Conservation (phyloP, 164 flowering plant genomes). For the Kingdonia uniflora region DNA sequence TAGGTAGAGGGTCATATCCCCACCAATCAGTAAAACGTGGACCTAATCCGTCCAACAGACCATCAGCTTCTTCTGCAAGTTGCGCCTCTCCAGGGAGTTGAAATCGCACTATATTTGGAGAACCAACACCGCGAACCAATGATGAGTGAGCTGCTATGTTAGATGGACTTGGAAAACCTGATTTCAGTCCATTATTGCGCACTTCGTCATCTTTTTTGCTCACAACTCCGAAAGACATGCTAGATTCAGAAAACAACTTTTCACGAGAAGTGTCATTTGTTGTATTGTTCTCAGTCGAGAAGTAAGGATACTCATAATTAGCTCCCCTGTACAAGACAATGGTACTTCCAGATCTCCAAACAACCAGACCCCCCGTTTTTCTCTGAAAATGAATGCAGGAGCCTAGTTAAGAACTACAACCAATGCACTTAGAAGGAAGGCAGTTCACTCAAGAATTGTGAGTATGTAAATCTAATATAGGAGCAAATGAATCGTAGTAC, state of each 20-base stretch:
- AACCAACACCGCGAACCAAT: slow-evolving; percentile 69
- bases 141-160: slow-evolving; percentile 17
- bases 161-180: slow-evolving; percentile 14
- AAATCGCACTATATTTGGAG: slow-evolving; percentile 60
- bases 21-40: slow-evolving; percentile 97
- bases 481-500: too few relatives aligned
- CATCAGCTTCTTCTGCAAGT: slow-evolving; percentile 68
- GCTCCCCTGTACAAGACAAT: slow-evolving; percentile 77
- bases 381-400: slow-evolving; percentile 34
- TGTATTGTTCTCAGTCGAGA: slow-evolving; percentile 21
- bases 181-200: slow-evolving; percentile 12
- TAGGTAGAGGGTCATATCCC: slow-evolving; percentile 89
- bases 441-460: too few relatives aligned
- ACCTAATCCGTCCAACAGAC: slow-evolving; percentile 79
- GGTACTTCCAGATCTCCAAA: slow-evolving; percentile 90
- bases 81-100: slow-evolving; percentile 75
- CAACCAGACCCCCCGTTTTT: slow-evolving; percentile 89
- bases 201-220: slow-evolving; percentile 12
- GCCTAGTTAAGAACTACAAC: slow-evolving; percentile 1
- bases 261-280: slow-evolving; percentile 16
- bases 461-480: too few relatives aligned
- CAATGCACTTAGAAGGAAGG: neutral
- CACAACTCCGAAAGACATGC: slow-evolving; percentile 12
- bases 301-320: slow-evolving; percentile 82
- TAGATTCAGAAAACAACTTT: slow-evolving; percentile 8